A percentile compares a stretch with the other conserved stretches of the same genome.
Conservation (phyloP, 2,329 filamentous ascomycete species). For the Orbilia javanica region DNA sequence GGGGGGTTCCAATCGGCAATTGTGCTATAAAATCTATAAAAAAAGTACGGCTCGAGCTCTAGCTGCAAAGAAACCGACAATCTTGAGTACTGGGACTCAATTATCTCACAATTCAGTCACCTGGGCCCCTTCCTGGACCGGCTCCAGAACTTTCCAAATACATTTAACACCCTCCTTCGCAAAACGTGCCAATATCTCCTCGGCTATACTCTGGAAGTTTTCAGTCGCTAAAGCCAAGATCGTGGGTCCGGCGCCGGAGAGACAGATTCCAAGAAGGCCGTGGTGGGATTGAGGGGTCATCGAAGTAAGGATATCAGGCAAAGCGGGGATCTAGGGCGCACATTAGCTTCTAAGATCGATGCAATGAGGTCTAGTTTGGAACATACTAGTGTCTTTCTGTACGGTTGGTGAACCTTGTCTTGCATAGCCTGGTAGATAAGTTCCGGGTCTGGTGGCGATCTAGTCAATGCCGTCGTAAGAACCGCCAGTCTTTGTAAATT, state of each 20-base stretch:
- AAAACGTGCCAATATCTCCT: constrained; percentile 81
- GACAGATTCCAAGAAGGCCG: constrained; percentile 90
- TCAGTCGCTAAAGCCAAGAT: constrained; percentile 91
- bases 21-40: background rate
- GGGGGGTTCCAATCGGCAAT: background rate
- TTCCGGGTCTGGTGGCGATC: constrained; percentile 89
- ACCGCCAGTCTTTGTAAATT: constrained; percentile 95
- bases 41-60: background rate
- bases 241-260: constrained; percentile 94
- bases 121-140: constrained; percentile 69
- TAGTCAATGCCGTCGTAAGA: constrained; percentile 87
- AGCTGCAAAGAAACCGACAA: background rate
- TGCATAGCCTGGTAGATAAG: constrained; percentile 99
- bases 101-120: constrained; percentile 36
- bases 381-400: constrained; percentile 79
- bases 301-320: constrained; percentile 89
- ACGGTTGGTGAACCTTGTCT: constrained; percentile 97
- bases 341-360: constrained; percentile 9
- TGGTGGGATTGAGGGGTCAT: constrained; percentile 89
- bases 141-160: constrained; percentile 87
- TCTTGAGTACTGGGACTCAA: too few species aligned
- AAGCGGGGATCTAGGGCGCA: constrained; percentile 76
- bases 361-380: background rate
- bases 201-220: constrained; percentile 88
- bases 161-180: constrained; percentile 79